A percentile compares a stretch with the other conserved stretches of the same genome.
Evolutionary conservation across 2,329 filamentous ascomycete genomes (phyloP).

Genomic region (Exutisphaerella laricina): DNA sequence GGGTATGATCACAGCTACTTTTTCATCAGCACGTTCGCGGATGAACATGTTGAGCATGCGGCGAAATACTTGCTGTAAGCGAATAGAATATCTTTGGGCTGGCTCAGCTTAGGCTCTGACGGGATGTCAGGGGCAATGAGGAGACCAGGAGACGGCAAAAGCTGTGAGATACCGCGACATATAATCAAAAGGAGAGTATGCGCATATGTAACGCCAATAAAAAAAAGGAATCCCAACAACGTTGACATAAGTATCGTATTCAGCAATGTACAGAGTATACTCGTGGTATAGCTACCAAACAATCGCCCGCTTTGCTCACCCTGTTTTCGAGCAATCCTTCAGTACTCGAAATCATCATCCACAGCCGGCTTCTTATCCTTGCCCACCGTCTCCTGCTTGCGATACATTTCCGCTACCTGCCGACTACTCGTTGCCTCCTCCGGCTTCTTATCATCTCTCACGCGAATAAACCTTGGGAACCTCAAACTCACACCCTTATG

Average conservation of each 20-base stretch:
- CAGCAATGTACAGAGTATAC: too few relatives aligned
- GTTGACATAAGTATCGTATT: too few relatives aligned
- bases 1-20: slow-evolving; percentile 98
- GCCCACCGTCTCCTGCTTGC: slow-evolving; percentile 82
- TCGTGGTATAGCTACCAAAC: too few relatives aligned
- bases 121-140: too few relatives aligned
- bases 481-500: slow-evolving; percentile 77
- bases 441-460: slow-evolving; percentile 91
- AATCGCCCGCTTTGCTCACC: too few relatives aligned
- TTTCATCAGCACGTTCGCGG: slow-evolving; percentile 85
- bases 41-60: slow-evolving; percentile 86
- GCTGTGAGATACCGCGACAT: too few relatives aligned
- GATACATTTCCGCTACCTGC: slow-evolving; percentile 95
- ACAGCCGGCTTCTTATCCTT: slow-evolving; percentile 81
- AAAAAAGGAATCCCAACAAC: too few relatives aligned
- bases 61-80: slow-evolving; percentile 65
- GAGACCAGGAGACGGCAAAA: too few relatives aligned
- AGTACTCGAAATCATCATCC: slow-evolving; percentile 99
- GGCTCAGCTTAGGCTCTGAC: too few relatives aligned
- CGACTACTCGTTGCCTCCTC: slow-evolving; percentile 79
- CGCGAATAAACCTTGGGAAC: slow-evolving; percentile 88
- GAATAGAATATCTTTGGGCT: too few relatives aligned
- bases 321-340: slow-evolving; percentile 16
- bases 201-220: too few relatives aligned
- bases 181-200: too few relatives aligned